Percentiles rank a stretch among this genome's conserved stretches.
Conservation (phyloP, 179 eudicot genomes). For the Actinidia arguta region DNA sequence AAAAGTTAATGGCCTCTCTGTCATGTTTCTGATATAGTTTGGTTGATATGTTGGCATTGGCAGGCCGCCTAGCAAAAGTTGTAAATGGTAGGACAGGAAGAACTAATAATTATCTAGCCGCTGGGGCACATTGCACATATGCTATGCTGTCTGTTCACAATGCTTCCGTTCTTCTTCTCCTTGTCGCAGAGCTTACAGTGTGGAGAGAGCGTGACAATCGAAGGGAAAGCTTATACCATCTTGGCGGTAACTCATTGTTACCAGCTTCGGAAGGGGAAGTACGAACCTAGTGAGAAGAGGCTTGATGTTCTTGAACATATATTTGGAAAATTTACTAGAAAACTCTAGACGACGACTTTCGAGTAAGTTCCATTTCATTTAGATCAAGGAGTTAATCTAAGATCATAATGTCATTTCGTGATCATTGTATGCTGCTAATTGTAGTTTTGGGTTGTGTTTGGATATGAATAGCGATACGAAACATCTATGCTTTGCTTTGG, state of each 20-base stretch:
- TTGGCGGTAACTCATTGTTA: slow-evolving; percentile 88
- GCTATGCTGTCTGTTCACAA: background rate
- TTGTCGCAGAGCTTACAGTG: slow-evolving; percentile 76
- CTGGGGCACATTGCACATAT: slow-evolving; percentile 1
- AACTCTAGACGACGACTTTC: slow-evolving; percentile 48
- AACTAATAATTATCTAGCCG: too few species aligned
- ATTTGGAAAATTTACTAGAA: slow-evolving; percentile 69
- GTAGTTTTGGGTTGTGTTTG: too few species aligned
- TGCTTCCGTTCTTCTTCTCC: background rate
- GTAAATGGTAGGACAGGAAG: background rate
- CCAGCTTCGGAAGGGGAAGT: slow-evolving; percentile 87
- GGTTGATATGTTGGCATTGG: background rate
- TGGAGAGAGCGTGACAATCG: slow-evolving; percentile 92
- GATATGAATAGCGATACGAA: too few species aligned
- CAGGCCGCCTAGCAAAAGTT: background rate
- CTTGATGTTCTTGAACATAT: slow-evolving; percentile 66
- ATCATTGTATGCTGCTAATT: slow-evolving; percentile 9
- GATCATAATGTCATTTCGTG: background rate
- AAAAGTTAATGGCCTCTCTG: background rate
- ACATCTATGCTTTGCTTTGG: too few species aligned
- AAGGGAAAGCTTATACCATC: slow-evolving; percentile 84
- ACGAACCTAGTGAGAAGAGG: slow-evolving; percentile 64
- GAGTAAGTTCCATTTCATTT: background rate
- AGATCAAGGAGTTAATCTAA: background rate
- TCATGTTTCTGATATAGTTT: background rate